phyloP scores from a whole-genome alignment of 2,329 filamentous ascomycete genomes.

The Proliferodiscus dingleyae region DNA sequence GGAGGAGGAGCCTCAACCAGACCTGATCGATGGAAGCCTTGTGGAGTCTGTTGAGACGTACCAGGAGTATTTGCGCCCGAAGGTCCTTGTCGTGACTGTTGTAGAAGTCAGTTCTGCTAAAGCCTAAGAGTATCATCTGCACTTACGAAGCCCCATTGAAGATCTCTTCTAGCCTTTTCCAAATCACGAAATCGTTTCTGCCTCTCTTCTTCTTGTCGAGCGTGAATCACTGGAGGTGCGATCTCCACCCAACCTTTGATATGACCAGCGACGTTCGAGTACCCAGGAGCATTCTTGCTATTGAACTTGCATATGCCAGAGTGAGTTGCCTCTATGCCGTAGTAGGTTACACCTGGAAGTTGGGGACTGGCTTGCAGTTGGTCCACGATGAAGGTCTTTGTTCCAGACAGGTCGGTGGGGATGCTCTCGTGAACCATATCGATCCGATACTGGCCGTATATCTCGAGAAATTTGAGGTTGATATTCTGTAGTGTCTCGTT shows the following conservation, averaged over 20 bases:
- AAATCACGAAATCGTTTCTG: constrained; percentile 13
- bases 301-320: constrained; percentile 70
- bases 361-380: constrained; percentile 64
- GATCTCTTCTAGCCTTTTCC: constrained; percentile 9
- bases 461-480: constrained; percentile 66
- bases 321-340: constrained; percentile 71
- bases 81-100: constrained; percentile 5
- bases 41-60: constrained; percentile 14
- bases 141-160: constrained; percentile 23
- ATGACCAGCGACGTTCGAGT: constrained; percentile 29
- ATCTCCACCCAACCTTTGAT: constrained; percentile 29
- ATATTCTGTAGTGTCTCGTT: constrained; percentile 72
- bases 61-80: constrained; percentile 16
- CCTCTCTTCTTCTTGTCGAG: constrained; percentile 24
- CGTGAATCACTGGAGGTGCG: constrained; percentile 17
- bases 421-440: constrained; percentile 75
- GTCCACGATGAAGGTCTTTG: constrained; percentile 62
- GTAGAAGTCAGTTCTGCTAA: constrained; percentile 1
- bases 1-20: constrained; percentile 15
- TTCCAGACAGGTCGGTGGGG: constrained; percentile 63
- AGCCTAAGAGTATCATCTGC: background rate
- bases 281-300: constrained; percentile 60
- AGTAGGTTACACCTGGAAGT: constrained; percentile 64
- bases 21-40: constrained; percentile 5
- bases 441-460: constrained; percentile 65